phyloP scores from a whole-genome alignment of 345 rosid species.

The Aquilaria sinensis region DNA sequence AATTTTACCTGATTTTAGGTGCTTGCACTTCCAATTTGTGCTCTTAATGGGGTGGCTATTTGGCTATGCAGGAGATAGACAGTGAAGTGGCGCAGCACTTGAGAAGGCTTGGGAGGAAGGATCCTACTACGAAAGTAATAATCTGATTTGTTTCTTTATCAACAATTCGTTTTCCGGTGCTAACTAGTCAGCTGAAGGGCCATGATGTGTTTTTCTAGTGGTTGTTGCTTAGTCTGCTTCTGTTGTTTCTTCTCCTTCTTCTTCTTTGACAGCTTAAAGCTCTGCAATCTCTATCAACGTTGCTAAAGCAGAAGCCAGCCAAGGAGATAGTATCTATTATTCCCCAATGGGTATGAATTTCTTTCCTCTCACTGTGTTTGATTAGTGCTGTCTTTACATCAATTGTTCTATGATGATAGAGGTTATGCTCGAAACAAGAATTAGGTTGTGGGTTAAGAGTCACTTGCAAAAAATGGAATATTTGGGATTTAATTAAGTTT shows the following conservation, averaged over 20 bases:
- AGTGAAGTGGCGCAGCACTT: constrained; percentile 77
- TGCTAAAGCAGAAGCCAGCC: constrained; percentile 66
- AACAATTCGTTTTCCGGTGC: not conserved
- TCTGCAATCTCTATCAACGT: constrained; percentile 48
- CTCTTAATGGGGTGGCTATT: constrained; percentile 5
- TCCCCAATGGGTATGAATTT: constrained; percentile 84
- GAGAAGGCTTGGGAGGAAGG: constrained; percentile 84
- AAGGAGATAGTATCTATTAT: constrained; percentile 58
- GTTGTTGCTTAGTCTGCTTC: too few species aligned
- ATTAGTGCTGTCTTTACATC: too few species aligned
- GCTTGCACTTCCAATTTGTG: not conserved
- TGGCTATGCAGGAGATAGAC: constrained; percentile 57
- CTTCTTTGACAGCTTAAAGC: constrained; percentile 77
- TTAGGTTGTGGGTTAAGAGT: too few species aligned
- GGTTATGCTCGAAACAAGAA: too few species aligned
- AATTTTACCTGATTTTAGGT: constrained; percentile 1
- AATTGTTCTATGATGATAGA: too few species aligned
- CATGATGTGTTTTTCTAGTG: not conserved
- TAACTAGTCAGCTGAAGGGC: constrained; percentile 3
- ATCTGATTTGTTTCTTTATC: not conserved
- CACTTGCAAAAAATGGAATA: too few species aligned
- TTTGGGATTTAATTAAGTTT: too few species aligned
- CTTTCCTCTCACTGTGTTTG: not conserved
- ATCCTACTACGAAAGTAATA: constrained; percentile 81
- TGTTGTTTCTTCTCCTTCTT: constrained; percentile 3